Base-by-base conservation (phyloP, 257 asterid species). In the Solanum dulcamara region DNA sequence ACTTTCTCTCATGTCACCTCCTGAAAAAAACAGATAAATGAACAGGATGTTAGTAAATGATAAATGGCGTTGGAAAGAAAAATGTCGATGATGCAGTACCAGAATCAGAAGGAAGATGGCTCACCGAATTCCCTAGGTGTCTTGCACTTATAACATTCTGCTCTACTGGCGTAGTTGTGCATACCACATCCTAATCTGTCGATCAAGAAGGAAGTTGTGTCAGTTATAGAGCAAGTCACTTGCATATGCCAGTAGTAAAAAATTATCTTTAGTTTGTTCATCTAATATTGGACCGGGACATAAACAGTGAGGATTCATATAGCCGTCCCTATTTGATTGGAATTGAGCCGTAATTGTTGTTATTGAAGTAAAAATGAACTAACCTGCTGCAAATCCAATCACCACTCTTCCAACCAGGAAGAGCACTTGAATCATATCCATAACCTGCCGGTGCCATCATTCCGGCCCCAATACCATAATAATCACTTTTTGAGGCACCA, bases 361-460 rank as follows among this genome's bases (percentile, higher is more conserved):
- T 37, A n/a, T n/a, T 50, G 2, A 57, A 59, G 67, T 59, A 59
- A 59, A 55, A 28, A 74, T 50, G 64, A 17, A 84, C 85, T 33
- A 81, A 93, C 98, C 98, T 90, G 40, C 84, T 18, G 93, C 99
- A 96, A 66, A 94, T 91, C 99, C 99, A 96, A 84, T 96, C 99
- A 10, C 99, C 99, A 37, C 87, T 88, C 86, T 96, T 96, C 97
- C 98, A 96, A 7, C 99, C 99, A 14, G 99, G 99, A 82, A 93
- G 14, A 22, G 71, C 72, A 86, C 80, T 80, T 50, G 96, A 81
- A 8, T 91, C 94, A 68, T 83, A 89, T 24, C 85, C 90, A 77
- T 90, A 93, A 44, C 91, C 90, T 18, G 90, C 87, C 0, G 96
- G 33, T 4, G 92, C 90, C 24, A 88, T 85, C 85, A 91, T 70